Evolutionary conservation across 768 basidiomycete species (phyloP), one percentile per base, ranked within the genome.

Genomic region (Podaxis carcinomalis): DNA sequence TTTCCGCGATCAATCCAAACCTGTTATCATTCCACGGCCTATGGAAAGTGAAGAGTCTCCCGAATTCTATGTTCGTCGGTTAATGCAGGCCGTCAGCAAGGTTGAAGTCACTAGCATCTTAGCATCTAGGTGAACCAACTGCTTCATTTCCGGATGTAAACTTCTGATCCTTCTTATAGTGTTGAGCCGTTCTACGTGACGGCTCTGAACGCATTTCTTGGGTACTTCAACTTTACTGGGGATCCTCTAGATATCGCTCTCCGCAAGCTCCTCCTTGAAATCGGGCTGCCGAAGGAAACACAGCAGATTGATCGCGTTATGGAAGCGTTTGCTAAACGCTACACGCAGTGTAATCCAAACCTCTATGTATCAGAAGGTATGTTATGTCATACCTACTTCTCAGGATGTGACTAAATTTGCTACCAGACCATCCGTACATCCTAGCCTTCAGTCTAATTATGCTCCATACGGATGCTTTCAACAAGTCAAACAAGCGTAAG

Each of bases 241-340:
- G 87, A 93, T 66, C 90, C 97, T 9, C 80, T 99, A 36, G 97
- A 99, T 69, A 85, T 98, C 32, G 92, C 97, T 19, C 76, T 99
- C 44, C 88, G 97, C 42, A 87, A 86, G 68, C 70, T 99, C 51
- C 80, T 99, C 37, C 93, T 97, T 90, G 87, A 95, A 66, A 85
- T 97, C 23, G 86, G 91, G 40, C 81, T 99, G 27, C 97, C 97
- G 2, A 82, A 88, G 58, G 97, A 99, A 78, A 98, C 97, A 1
- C 97, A 99, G 71, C 96, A 98, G 73, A 99, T 99, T 62, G 97
- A 99, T 73, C 83, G 97, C 60, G 93, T 98, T 51, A 93, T 99
- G 68, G 95, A 98, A 74, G 92, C 93, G 0, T 99, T 99, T 73
- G 92, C 96, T 4, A 80, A 78, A 47, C 84, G 90, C 62, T 99